Evolutionary conservation across 768 basidiomycete species (phyloP).

Genomic region (Trametes cingulata): DNA sequence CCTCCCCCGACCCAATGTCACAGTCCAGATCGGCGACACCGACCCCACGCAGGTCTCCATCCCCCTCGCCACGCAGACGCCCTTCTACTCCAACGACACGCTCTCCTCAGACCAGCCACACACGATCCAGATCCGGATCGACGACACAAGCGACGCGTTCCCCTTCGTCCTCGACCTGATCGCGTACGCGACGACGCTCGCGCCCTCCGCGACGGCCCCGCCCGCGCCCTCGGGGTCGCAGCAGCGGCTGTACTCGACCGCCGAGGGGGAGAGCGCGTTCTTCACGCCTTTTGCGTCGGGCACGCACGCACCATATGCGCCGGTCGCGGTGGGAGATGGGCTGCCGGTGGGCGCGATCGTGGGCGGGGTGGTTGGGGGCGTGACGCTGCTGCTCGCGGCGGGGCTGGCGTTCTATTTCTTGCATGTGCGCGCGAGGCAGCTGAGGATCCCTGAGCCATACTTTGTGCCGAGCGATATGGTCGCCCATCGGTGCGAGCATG

Average conservation of each 20-base stretch:
- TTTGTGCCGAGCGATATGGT: background rate
- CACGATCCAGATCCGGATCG: background rate
- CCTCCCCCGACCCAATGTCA: background rate
- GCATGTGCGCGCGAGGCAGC: background rate
- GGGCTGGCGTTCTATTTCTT: conserved; percentile 4
- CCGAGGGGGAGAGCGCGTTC: background rate
- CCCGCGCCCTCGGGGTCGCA: background rate
- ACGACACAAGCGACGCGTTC: background rate
- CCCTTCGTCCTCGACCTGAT: background rate
- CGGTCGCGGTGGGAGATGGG: too few species aligned
- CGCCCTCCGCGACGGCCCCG: background rate
- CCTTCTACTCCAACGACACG: background rate
- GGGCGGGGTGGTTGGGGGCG: conserved; percentile 15
- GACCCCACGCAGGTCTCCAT: background rate
- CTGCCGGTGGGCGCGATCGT: conserved; percentile 14
- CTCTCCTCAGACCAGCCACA: background rate
- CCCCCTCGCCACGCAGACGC: background rate
- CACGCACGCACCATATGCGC: background rate
- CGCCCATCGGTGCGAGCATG: background rate
- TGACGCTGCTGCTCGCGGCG: conserved; percentile 4
- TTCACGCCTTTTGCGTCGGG: background rate
- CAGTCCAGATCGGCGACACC: background rate
- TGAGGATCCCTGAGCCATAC: background rate
- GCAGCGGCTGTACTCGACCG: background rate
- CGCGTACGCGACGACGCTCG: background rate